A percentile compares a stretch with the other conserved stretches of the same genome.
phyloP scores from a whole-genome alignment of 2,329 filamentous ascomycete genomes.

The Neopestalotiopsis clavispora region DNA sequence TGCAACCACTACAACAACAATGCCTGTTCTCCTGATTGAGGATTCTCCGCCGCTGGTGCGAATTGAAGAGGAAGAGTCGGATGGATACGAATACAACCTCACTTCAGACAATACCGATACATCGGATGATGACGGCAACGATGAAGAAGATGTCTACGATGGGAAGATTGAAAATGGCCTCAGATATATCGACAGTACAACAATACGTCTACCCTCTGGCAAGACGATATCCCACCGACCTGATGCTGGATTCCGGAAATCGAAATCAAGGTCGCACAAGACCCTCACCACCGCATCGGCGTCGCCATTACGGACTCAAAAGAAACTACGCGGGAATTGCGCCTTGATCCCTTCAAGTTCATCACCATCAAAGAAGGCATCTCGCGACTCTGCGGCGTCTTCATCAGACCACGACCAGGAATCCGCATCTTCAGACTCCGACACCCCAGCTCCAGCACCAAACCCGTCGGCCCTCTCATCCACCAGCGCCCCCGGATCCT shows the following conservation, averaged over 20 bases:
- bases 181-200: background rate
- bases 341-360: background rate
- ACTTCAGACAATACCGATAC: background rate
- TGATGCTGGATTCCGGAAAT: background rate
- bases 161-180: background rate
- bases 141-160: background rate
- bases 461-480: background rate
- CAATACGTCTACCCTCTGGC: slow-evolving; percentile 16
- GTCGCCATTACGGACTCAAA: background rate
- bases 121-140: background rate
- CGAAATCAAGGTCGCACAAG: too few species aligned
- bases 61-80: background rate
- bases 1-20: slow-evolving; percentile 1
- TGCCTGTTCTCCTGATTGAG: background rate
- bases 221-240: slow-evolving; percentile 16
- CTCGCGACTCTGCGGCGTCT: too few species aligned
- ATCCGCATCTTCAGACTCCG: background rate
- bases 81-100: background rate
- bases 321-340: background rate
- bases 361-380: background rate
- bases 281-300: background rate
- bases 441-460: background rate
- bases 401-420: background rate
- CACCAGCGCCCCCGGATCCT: background rate
- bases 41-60: background rate